Conservation (phyloP, 768 basidiomycete species). For the Pleurotus eryngii region DNA sequence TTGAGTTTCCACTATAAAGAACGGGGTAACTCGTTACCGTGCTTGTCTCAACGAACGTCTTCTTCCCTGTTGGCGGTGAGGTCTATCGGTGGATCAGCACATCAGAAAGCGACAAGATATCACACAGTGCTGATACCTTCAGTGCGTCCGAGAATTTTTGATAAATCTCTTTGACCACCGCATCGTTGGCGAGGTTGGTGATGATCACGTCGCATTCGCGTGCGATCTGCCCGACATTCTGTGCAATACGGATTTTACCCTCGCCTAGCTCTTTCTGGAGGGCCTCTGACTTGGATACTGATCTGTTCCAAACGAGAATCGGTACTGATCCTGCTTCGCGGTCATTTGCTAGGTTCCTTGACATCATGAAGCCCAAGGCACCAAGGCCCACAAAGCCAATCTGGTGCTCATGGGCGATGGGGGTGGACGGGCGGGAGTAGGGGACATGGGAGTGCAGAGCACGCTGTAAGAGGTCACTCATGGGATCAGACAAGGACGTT, state of each 20-base stretch:
- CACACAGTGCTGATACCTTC: slow-evolving; percentile 34
- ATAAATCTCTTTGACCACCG: slow-evolving; percentile 63
- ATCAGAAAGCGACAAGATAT: neutral
- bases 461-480: slow-evolving; percentile 12
- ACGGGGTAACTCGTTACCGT: slow-evolving; percentile 44
- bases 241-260: slow-evolving; percentile 51
- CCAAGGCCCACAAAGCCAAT: slow-evolving; percentile 51
- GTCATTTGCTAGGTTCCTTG: slow-evolving; percentile 68
- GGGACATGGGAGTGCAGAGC: slow-evolving; percentile 19
- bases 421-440: slow-evolving; percentile 61
- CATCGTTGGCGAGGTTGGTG: slow-evolving; percentile 71
- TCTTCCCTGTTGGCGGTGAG: slow-evolving; percentile 44
- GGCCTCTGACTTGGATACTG: slow-evolving; percentile 53
- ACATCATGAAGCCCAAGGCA: slow-evolving; percentile 76
- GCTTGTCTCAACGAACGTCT: slow-evolving; percentile 83
- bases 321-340: slow-evolving; percentile 39
- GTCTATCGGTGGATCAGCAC: slow-evolving; percentile 24
- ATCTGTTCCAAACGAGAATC: slow-evolving; percentile 77
- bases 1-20: neutral
- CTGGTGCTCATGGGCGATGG: slow-evolving; percentile 29
- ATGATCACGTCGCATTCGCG: slow-evolving; percentile 71
- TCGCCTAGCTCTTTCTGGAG: slow-evolving; percentile 55
- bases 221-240: slow-evolving; percentile 56
- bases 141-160: slow-evolving; percentile 56
- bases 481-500: neutral